phyloP scores from a whole-genome alignment of 2,329 filamentous ascomycete species.

The Xylariales sp. region DNA sequence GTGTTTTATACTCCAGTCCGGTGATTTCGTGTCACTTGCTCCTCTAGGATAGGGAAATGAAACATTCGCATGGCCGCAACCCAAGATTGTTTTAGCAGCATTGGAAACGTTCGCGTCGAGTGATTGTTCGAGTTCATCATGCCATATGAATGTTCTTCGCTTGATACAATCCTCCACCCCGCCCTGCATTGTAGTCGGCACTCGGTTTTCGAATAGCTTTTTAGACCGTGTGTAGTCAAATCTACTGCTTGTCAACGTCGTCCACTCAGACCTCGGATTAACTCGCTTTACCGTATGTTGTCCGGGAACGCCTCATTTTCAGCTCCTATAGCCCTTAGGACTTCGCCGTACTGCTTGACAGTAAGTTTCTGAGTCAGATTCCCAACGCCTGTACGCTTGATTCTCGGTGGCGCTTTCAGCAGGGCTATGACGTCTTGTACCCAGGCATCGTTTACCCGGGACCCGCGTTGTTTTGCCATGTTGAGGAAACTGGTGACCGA shows the following conservation, averaged over 20 bases:
- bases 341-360: not conserved
- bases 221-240: slow-evolving; percentile 6
- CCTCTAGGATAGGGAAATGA: not conserved
- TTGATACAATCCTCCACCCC: not conserved
- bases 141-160: not conserved
- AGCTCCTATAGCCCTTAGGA: not conserved
- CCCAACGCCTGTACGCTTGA: not conserved
- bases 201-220: not conserved
- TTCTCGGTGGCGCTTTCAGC: not conserved
- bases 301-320: not conserved
- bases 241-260: not conserved
- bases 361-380: slow-evolving; percentile 1
- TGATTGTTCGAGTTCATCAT: not conserved
- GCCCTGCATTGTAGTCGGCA: not conserved
- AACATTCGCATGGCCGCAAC: not conserved
- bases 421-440: not conserved
- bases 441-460: not conserved
- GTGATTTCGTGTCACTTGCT: not conserved
- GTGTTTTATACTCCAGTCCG: not conserved
- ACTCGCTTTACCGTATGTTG: not conserved
- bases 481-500: not conserved
- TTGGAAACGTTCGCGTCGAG: not conserved
- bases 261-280: not conserved
- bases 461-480: slow-evolving; percentile 9
- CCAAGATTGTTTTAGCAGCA: not conserved